Percentiles rank a stretch among this genome's conserved stretches.
These are phyloP conservation scores for Vickermania spadyakhi DNA, from an alignment of 208 protist genomes.

Conservation along the genomic window DNA sequence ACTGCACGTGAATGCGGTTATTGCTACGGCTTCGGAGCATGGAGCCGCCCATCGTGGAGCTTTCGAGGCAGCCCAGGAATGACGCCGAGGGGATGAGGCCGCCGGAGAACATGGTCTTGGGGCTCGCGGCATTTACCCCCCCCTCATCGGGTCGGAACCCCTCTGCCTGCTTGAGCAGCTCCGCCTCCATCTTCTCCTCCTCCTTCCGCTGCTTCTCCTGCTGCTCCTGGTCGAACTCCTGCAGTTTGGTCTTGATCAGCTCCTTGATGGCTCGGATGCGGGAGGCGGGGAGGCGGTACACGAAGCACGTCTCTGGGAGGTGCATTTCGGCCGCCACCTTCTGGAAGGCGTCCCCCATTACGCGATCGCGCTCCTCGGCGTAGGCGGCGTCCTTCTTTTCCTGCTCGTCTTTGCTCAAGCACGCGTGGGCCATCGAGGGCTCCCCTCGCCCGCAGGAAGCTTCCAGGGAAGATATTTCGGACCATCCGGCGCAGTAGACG, in stretches of 20 bases:
- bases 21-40: slow-evolving; percentile 3
- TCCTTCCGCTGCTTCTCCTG: slow-evolving; percentile 43
- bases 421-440: slow-evolving; percentile 19
- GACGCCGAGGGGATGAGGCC: slow-evolving; percentile 34
- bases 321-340: slow-evolving; percentile 49
- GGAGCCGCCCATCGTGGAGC: slow-evolving; percentile 24
- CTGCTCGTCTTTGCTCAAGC: slow-evolving; percentile 29
- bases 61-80: slow-evolving; percentile 28
- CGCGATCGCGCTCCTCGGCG: slow-evolving; percentile 30
- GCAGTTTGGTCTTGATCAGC: slow-evolving; percentile 29
- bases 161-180: slow-evolving; percentile 19
- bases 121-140: not conserved
- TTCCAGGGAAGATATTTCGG: slow-evolving; percentile 29
- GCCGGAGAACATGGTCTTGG: slow-evolving; percentile 7
- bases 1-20: slow-evolving; percentile 43
- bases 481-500: slow-evolving; percentile 55
- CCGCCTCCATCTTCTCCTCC: slow-evolving; percentile 9
- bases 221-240: slow-evolving; percentile 49
- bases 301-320: slow-evolving; percentile 53
- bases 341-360: slow-evolving; percentile 40
- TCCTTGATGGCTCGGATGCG: slow-evolving; percentile 33
- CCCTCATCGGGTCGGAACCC: not conserved
- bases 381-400: slow-evolving; percentile 28
- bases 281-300: slow-evolving; percentile 49
- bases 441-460: slow-evolving; percentile 42